A percentile compares a stretch with the other conserved stretches of the same genome.
Conservation (phyloP, 305 asterid genomes). For the Plantago coronopus region DNA sequence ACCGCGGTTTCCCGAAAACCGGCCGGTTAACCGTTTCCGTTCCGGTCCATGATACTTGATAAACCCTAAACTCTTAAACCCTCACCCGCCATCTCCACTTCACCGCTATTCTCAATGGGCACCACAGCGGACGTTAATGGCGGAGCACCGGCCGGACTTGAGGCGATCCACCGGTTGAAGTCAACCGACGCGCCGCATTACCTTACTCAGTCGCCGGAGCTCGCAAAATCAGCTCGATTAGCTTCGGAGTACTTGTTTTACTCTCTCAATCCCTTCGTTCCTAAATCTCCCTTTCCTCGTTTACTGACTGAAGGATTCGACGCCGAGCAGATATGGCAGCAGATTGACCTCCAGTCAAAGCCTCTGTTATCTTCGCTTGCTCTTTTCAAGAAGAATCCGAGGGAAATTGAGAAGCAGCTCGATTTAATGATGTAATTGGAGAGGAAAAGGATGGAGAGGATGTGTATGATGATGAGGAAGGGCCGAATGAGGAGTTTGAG, state of each 20-base stretch:
- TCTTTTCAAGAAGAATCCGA: conserved; percentile 68
- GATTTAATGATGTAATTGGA: conserved; percentile 28
- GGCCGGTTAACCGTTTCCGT: no score
- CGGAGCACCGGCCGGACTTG: conserved; percentile 34
- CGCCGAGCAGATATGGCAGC: conserved; percentile 96
- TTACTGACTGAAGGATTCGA: conserved; percentile 71
- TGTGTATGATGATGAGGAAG: conserved; percentile 21
- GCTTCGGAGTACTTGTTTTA: conserved; percentile 59
- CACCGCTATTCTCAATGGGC: no score
- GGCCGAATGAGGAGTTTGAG: conserved; percentile 14
- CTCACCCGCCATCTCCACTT: no score
- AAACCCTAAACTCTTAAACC: no score
- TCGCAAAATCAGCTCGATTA: conserved; percentile 59
- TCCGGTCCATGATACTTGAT: no score
- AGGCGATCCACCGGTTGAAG: conserved; percentile 51
- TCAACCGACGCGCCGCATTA: conserved; percentile 61
- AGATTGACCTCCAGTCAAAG: conserved; percentile 75
- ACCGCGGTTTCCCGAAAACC: no score
- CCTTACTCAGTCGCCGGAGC: conserved; percentile 63
- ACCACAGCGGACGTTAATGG: conserved; percentile 3
- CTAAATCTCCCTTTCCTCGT: conserved; percentile 52
- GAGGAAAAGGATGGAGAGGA: conserved; percentile 17
- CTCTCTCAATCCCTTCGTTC: conserved; percentile 52
- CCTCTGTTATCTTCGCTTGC: conserved; percentile 58
- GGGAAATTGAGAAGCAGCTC: conserved; percentile 41